These are phyloP conservation scores for Karstenula rhodostoma DNA, from an alignment of 2,329 filamentous ascomycete genomes.

Conservation along the genomic window DNA sequence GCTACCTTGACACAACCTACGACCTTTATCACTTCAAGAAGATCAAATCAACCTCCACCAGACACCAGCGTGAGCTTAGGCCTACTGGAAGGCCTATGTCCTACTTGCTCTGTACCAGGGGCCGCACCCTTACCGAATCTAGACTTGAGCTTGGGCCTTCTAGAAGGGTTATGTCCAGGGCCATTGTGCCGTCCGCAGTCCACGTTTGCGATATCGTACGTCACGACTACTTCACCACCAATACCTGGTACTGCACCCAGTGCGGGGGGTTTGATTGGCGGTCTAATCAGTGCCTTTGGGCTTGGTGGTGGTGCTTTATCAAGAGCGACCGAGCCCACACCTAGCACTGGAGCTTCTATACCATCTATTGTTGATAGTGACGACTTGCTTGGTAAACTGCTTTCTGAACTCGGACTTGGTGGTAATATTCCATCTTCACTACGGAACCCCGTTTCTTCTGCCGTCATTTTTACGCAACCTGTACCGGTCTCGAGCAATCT, in stretches of 20 bases:
- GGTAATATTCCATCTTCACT: not conserved
- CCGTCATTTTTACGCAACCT: not conserved
- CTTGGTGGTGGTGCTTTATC: not conserved
- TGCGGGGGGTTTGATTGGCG: not conserved
- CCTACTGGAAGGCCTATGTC: not conserved
- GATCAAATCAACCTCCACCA: not conserved
- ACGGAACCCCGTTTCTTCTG: not conserved
- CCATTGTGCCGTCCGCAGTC: slow-evolving; percentile 1
- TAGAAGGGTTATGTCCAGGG: not conserved
- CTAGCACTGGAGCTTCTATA: not conserved
- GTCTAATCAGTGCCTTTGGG: not conserved
- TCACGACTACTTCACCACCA: not conserved
- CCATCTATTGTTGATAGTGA: not conserved
- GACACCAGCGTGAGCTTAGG: slow-evolving; percentile 7
- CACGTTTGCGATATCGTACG: not conserved
- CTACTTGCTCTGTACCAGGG: slow-evolving; percentile 1
- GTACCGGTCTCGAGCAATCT: not conserved
- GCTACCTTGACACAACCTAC: not conserved
- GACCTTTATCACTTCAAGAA: slow-evolving; percentile 4
- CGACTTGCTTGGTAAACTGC: not conserved
- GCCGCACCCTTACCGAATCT: not conserved
- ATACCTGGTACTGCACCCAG: not conserved
- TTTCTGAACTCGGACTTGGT: not conserved
- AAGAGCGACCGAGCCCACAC: not conserved
- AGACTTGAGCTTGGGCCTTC: slow-evolving; percentile 1